phyloP scores from a whole-genome alignment of 495 filamentous ascomycete species.

The Trichoderma asperelloides region DNA sequence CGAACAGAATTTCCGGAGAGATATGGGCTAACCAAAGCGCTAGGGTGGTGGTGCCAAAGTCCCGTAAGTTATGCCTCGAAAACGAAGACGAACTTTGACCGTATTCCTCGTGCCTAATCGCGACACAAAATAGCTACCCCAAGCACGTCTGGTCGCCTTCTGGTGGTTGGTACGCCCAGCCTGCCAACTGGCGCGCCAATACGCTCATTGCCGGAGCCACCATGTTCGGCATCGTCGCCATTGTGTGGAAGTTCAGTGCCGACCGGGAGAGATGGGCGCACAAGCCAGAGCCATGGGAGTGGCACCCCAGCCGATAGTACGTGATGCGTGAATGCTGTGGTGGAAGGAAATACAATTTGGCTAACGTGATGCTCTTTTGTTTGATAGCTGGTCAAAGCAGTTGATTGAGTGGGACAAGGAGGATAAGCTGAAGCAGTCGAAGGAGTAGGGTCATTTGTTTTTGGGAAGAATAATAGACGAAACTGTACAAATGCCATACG shows the following conservation, averaged over 20 bases:
- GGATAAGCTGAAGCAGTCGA: slow-evolving; percentile 9
- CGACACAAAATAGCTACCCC: slow-evolving; percentile 59
- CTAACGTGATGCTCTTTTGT: not conserved
- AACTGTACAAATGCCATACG: slow-evolving; percentile 5
- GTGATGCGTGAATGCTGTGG: slow-evolving; percentile 26
- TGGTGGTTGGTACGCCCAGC: slow-evolving; percentile 94
- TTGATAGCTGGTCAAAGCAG: slow-evolving; percentile 3
- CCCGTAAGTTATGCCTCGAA: slow-evolving; percentile 54
- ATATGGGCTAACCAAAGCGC: slow-evolving; percentile 26
- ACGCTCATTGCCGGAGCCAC: slow-evolving; percentile 72
- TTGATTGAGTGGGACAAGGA: slow-evolving; percentile 11
- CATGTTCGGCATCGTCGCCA: slow-evolving; percentile 63
- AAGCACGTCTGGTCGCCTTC: slow-evolving; percentile 99
- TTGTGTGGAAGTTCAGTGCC: slow-evolving; percentile 74
- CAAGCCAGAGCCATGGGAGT: slow-evolving; percentile 80
- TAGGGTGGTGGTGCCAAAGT: slow-evolving; percentile 76
- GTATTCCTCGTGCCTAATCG: slow-evolving; percentile 10
- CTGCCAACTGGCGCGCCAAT: slow-evolving; percentile 89
- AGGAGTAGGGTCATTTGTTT: not conserved
- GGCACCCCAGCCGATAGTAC: slow-evolving; percentile 94
- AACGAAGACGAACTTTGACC: not conserved
- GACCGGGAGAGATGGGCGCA: slow-evolving; percentile 68
- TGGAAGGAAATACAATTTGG: not conserved
- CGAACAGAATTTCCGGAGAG: not conserved
- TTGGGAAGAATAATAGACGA: not conserved